phyloP scores from a whole-genome alignment of 1,284 basidiomycete genomes.

The Cryptococcus wingfieldii region DNA sequence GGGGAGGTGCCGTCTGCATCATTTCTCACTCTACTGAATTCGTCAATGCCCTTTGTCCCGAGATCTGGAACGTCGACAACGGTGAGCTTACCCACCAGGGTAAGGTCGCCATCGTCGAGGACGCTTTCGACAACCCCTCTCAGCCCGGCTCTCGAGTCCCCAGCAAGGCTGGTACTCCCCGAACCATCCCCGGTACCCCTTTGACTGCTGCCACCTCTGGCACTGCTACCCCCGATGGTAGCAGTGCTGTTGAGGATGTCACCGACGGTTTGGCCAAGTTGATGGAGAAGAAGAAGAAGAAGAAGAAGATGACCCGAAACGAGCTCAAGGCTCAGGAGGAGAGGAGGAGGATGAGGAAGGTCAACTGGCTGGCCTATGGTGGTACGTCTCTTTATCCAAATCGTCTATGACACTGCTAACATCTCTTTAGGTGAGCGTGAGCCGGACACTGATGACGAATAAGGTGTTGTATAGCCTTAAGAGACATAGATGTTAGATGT shows the following conservation, averaged over 20 bases:
- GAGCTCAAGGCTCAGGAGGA: slow-evolving; percentile 84
- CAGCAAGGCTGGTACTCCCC: slow-evolving; percentile 43
- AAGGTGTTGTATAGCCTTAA: background rate
- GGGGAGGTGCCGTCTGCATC: slow-evolving; percentile 94
- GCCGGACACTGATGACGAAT: slow-evolving; percentile 38
- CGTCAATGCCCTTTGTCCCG: slow-evolving; percentile 72
- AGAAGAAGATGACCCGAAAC: slow-evolving; percentile 88
- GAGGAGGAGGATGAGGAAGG: slow-evolving; percentile 68
- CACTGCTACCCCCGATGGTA: slow-evolving; percentile 28
- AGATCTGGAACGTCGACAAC: slow-evolving; percentile 55
- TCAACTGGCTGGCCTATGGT: slow-evolving; percentile 78
- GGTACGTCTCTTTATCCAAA: slow-evolving; percentile 47
- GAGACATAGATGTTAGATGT: background rate
- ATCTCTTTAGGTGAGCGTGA: slow-evolving; percentile 19
- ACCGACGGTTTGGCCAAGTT: slow-evolving; percentile 40
- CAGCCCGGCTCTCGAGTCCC: slow-evolving; percentile 36
- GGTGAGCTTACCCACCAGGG: slow-evolving; percentile 76
- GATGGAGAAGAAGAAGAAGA: slow-evolving; percentile 60
- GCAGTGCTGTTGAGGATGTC: slow-evolving; percentile 51
- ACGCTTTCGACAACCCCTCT: slow-evolving; percentile 57
- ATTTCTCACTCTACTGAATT: slow-evolving; percentile 94
- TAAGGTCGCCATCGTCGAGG: slow-evolving; percentile 77
- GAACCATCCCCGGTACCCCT: slow-evolving; percentile 44
- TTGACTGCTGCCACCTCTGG: slow-evolving; percentile 44
- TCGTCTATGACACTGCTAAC: background rate